Evolutionary conservation across 2,329 filamentous ascomycete species (phyloP), one percentile per base, ranked within the genome.

Genomic region (Xylogone sp.): DNA sequence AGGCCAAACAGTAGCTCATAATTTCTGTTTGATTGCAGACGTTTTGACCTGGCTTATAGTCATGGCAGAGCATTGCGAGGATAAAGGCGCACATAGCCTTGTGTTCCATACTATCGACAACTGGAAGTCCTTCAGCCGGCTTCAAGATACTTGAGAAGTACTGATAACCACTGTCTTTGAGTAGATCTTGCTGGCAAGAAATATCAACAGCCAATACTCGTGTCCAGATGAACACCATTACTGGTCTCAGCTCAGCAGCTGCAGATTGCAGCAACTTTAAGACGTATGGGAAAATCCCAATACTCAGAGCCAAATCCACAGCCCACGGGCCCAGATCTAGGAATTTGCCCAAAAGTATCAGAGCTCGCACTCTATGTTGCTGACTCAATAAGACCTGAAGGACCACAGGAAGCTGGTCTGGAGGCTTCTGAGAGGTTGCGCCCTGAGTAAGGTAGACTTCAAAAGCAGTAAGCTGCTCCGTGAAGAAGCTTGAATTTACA

Each of bases 141-240:
- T 92, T 93, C 57, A 97, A 79, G 49, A 97, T 96, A 56, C 86
- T 87, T 48, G 94, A 91, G 68, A 99, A 99, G 71, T 99, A 99
- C 63, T 90, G 90, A 65, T 96, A 97, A 6, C 94, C 94, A 62
- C 92, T 96, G 66, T 99, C 94, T 70, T 97, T 97, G 61, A 97
- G 83, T 12, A 99, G 76, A 68, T 99, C 94, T 56, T 86, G 85
- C 68, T 99, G 94, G 64, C 94, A 97, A 1, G 89, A 90, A 53
- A 94, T 86, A 65, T 99, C 94, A 5, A 99, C 94, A 7, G 94
- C 94, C 57, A 99, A 82, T 43, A 99, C 90, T 46, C 94, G 83
- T 5, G 94, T 92, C 94, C 94, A 99, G 56, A 99, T 99, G 69
- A 97, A 99, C 4, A 99, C 92, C 94, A 99, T 97, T 54, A 97